Percentiles rank a stretch among this genome's conserved stretches.
Conservation (phyloP, 2,329 filamentous ascomycete genomes). For the Hyphodiscus sp. region DNA sequence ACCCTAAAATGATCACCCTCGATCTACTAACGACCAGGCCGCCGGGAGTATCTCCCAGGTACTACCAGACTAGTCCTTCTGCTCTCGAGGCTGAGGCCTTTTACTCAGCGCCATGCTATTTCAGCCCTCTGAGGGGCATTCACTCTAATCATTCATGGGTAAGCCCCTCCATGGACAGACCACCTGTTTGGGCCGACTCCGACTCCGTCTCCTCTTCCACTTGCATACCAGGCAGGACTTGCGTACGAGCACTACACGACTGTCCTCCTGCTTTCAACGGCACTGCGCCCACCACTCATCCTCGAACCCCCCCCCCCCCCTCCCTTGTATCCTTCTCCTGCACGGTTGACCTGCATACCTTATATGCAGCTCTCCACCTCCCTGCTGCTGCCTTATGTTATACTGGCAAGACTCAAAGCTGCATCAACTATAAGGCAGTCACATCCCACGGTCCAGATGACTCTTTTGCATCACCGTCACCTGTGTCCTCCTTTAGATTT, state of each 20-base stretch:
- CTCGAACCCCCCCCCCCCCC: slow-evolving; percentile 6
- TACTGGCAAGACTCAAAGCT: slow-evolving; percentile 16
- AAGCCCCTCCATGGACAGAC: slow-evolving; percentile 20
- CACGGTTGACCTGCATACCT: slow-evolving; percentile 26
- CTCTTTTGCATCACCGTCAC: slow-evolving; percentile 25
- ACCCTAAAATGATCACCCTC: slow-evolving; percentile 3
- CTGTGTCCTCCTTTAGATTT: slow-evolving; percentile 22
- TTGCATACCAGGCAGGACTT: slow-evolving; percentile 7
- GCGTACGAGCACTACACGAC: slow-evolving; percentile 10
- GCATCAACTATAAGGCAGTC: slow-evolving; percentile 29
- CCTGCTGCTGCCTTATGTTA: slow-evolving; percentile 25
- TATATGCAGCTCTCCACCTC: slow-evolving; percentile 16
- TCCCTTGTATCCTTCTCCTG: slow-evolving; percentile 21
- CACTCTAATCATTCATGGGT: slow-evolving; percentile 2
- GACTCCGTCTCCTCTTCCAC: not conserved
- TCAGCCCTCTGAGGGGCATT: slow-evolving; percentile 20
- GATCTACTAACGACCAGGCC: slow-evolving; percentile 1
- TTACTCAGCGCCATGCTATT: slow-evolving; percentile 23
- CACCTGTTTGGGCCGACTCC: slow-evolving; percentile 21
- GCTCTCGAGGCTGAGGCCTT: slow-evolving; percentile 23
- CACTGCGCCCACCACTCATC: slow-evolving; percentile 24
- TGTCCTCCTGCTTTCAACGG: slow-evolving; percentile 10
- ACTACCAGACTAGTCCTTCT: too few relatives aligned
- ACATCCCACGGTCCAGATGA: slow-evolving; percentile 25
- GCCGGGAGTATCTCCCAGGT: slow-evolving; percentile 6